Evolutionary conservation across 139 green algal genomes (phyloP), one percentile per base, ranked within the genome.

Genomic region (Tetradesmus lagerheimii): DNA sequence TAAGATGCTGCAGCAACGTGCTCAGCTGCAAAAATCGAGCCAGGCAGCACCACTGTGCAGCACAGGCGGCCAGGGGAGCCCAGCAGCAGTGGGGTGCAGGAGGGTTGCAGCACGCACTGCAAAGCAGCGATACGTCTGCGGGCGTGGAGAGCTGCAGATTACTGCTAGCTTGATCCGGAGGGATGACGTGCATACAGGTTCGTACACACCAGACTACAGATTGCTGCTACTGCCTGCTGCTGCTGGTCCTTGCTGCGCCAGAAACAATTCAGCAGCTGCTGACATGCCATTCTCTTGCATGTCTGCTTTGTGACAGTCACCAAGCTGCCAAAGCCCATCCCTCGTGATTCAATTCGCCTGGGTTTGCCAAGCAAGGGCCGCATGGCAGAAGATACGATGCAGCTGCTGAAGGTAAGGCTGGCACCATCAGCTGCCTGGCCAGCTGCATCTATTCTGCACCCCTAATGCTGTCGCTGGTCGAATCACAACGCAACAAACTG

Each of bases 361-460:
- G 98, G 94, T 0, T 92, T 99, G 34, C 98, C 98, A 23, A 97
- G 93, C 94, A 99, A 99, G 92, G 98, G 98, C 8, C 96, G 98
- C 83, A 99, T 99, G 98, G 97, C 98, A 25, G 98, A 99, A 90
- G 98, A 99, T 91, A 99, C 98, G 11, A 91, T 98, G 89, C 47
- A 96, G 64, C 95, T 99, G 38, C 93, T 99, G n/a, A 97, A 97
- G 93, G 96, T 95, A 23, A 29, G 81, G 2, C 1, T 62, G 18
- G n/a, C 35, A 79, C 34, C 45, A 80, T n/a, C 34, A 39, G 34
- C 2, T 77, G 15, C 9, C 16, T 16, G 31, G 20, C 5, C 31
- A 34, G 80, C 80, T 74, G 80, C 45, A n/a, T 15, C 45, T 45
- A 34, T 0, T n/a, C n/a, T n/a, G n/a, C n/a, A n/a, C n/a, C n/a